These are phyloP conservation scores for Backusella parvicylindrica DNA, from an alignment of 192 early-diverging fungal species.

Conservation along the genomic window DNA sequence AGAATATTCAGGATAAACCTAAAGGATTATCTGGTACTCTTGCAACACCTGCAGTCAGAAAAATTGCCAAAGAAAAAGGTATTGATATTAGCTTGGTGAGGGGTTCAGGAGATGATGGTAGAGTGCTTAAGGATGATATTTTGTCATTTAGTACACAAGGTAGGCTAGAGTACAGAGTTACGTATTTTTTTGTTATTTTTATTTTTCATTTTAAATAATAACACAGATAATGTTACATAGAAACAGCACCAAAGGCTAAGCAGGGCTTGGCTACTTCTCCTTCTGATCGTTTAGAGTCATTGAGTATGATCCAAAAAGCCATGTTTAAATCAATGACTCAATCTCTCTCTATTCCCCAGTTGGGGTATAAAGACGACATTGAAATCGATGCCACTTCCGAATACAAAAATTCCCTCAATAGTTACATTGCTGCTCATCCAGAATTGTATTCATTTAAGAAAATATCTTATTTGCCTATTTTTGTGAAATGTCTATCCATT, in stretches of 20 bases:
- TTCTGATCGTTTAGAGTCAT: slow-evolving; percentile 10
- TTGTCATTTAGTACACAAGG: slow-evolving; percentile 44
- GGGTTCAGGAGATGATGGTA: slow-evolving; percentile 81
- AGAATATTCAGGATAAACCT: neutral
- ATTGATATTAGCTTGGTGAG: slow-evolving; percentile 71
- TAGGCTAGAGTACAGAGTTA: no score
- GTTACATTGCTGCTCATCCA: slow-evolving; percentile 45
- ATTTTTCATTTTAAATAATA: neutral
- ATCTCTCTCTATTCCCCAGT: slow-evolving; percentile 90
- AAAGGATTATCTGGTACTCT: slow-evolving; percentile 28
- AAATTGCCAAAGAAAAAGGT: slow-evolving; percentile 74
- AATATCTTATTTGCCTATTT: slow-evolving; percentile 93
- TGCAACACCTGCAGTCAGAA: slow-evolving; percentile 88
- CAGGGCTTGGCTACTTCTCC: neutral
- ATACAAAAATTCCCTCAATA: slow-evolving; percentile 68
- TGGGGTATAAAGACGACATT: slow-evolving; percentile 92
- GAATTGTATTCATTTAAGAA: slow-evolving; percentile 57
- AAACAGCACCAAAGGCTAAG: neutral
- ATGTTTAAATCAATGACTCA: slow-evolving; percentile 97
- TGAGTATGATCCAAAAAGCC: slow-evolving; percentile 73
- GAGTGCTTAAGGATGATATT: slow-evolving; percentile 94
- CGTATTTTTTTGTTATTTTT: no score
- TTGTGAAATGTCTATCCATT: slow-evolving; percentile 86
- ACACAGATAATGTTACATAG: neutral
- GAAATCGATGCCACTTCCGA: slow-evolving; percentile 64